A percentile compares a stretch with the other conserved stretches of the same genome.
These are phyloP conservation scores for Fraxinus sp. DNA, from an alignment of 305 asterid genomes.

Conservation along the genomic window DNA sequence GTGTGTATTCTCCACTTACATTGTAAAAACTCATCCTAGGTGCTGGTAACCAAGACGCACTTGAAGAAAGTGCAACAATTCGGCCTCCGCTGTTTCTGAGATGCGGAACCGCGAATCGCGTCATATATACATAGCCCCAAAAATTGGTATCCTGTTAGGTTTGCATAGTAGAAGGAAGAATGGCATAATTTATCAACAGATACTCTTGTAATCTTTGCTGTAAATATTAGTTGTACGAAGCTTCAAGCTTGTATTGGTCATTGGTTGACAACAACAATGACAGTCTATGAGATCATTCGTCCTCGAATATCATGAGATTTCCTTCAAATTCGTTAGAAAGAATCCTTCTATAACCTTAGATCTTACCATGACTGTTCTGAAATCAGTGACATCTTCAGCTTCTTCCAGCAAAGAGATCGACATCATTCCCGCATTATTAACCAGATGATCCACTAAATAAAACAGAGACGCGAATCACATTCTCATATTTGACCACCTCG, in stretches of 20 bases:
- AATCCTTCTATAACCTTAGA: background rate
- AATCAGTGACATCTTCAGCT: slow-evolving; percentile 48
- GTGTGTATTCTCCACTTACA: slow-evolving; percentile 24
- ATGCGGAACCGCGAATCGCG: slow-evolving; percentile 60
- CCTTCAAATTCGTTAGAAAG: background rate
- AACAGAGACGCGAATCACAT: background rate
- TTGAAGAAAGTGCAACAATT: slow-evolving; percentile 59
- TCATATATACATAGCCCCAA: slow-evolving; percentile 80
- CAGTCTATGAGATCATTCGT: background rate
- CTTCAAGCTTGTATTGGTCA: background rate
- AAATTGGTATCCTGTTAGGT: slow-evolving; percentile 67
- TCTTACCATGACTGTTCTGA: slow-evolving; percentile 56
- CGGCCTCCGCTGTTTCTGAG: slow-evolving; percentile 66
- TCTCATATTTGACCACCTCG: background rate
- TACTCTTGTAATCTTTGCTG: background rate
- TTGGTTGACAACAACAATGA: background rate
- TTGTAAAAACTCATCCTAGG: slow-evolving; percentile 78
- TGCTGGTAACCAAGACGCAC: slow-evolving; percentile 65
- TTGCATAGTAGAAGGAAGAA: background rate
- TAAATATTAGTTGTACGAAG: background rate
- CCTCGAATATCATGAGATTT: background rate
- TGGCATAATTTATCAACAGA: background rate
- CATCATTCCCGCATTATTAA: slow-evolving; percentile 69
- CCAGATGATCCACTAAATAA: slow-evolving; percentile 78
- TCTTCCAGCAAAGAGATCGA: slow-evolving; percentile 68